Base-by-base conservation (phyloP, 2,329 filamentous ascomycete species). In the Aspergillus sp. region DNA sequence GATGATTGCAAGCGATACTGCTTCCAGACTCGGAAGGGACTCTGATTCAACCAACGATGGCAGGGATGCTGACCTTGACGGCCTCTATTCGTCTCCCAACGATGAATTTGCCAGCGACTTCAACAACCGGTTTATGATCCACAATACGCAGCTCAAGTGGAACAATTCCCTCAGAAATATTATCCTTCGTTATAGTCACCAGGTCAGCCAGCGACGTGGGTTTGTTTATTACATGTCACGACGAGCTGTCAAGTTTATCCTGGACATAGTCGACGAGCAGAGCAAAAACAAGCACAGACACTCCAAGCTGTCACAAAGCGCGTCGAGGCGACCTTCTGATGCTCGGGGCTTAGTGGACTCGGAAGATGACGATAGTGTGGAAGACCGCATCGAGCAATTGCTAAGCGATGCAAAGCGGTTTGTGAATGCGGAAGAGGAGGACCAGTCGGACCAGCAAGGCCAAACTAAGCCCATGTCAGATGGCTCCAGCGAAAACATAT, bases 201-300 rank as follows among this genome's bases (percentile, higher is more conserved):
- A 99, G 80, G 95, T 96, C 69, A 92, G 93, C 73, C 96, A 99
- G 77, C 86, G 95, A 54, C 88, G 95, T 66, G 96, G 95, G 55
- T 98, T 99, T 71, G 89, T 99, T 31, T 99, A 99, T 79, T 99
- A 99, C 77, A 89, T 98, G 78, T 98, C 96, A 11, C 87, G 94
- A 51, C 88, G 92, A 63, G 96, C 95, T 3, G 91, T 99, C 71
- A 99, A 98, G 71, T 99, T 99, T 73, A 98, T 99, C 59, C 81
- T 98, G 10, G 95, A 99, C 74, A 96, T 99, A 66, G 91, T 99
- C 2, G 93, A 98, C 57, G 95, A 99, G 72, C 93, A 97, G 74
- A 86, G 86, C 65, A 95, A 90, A 73, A 85, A 87, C 20, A 90
- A 90, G 70, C 76, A 75, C 55, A 77, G 77, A 60, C 67, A 72